Percentiles rank a stretch among this genome's conserved stretches.
phyloP scores from a whole-genome alignment of 495 filamentous ascomycete genomes.

The Aspergillus homomorphus region DNA sequence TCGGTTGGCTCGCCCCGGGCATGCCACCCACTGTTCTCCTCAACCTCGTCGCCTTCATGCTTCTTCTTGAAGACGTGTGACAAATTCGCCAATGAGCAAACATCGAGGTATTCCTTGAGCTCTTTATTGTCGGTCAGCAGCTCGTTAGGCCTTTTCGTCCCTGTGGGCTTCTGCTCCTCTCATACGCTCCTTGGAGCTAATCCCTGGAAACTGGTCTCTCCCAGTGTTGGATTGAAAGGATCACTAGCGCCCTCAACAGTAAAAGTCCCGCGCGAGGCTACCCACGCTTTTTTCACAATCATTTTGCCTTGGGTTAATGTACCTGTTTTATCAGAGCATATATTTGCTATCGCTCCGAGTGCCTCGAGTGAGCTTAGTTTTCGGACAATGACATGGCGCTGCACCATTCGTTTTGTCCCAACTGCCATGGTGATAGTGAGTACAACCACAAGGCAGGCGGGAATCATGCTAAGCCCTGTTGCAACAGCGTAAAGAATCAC shows the following conservation, averaged over 20 bases:
- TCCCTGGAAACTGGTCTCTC: no score
- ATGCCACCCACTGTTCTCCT: no score
- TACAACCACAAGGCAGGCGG: conserved; percentile 72
- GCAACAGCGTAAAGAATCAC: conserved; percentile 74
- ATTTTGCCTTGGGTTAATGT: conserved; percentile 72
- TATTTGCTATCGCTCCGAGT: conserved; percentile 64
- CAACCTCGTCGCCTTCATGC: no score
- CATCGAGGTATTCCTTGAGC: no score
- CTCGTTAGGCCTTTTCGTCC: no score
- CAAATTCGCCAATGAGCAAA: conserved; percentile 62
- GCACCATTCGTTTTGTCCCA: conserved; percentile 69
- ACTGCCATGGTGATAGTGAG: conserved; percentile 74
- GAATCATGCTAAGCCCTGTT: conserved; percentile 67
- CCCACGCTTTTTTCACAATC: conserved; percentile 79
- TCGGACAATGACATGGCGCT: conserved; percentile 65
- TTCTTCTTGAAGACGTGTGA: conserved; percentile 51
- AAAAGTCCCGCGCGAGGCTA: conserved; percentile 61
- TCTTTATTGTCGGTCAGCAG: no score
- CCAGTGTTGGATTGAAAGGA: no score
- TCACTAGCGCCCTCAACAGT: conserved; percentile 46
- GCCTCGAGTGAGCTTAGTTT: conserved; percentile 65
- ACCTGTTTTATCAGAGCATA: conserved; percentile 74
- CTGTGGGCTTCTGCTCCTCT: no score
- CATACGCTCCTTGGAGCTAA: no score
- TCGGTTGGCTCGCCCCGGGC: conserved; percentile 67